These are phyloP conservation scores for Capsicum chinense DNA, from an alignment of 257 asterid genomes.

Conservation along the genomic window DNA sequence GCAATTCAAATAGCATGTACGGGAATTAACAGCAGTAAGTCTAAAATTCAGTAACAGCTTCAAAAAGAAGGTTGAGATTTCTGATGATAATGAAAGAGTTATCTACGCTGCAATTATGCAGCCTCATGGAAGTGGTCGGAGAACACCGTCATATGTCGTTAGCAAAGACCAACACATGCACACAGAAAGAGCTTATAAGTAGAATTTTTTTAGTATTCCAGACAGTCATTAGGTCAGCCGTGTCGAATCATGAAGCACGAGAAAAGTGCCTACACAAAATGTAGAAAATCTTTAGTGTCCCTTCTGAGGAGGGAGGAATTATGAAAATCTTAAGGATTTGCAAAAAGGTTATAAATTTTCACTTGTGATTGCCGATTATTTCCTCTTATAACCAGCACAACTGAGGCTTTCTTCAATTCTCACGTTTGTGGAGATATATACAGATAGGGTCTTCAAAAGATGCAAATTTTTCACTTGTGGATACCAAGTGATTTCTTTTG, in stretches of 20 bases:
- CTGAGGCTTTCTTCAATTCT: conserved; percentile 13
- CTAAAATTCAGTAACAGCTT: conserved; percentile 18
- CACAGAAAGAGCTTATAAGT: not conserved
- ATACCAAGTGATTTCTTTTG: not conserved
- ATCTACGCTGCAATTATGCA: conserved; percentile 20
- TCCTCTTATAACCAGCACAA: conserved; percentile 19
- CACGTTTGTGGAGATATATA: not conserved
- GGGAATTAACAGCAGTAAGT: not conserved
- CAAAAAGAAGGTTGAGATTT: conserved; percentile 22
- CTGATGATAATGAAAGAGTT: conserved; percentile 11
- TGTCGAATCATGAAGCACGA: conserved; percentile 19
- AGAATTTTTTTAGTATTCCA: not conserved
- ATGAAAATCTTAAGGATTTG: not conserved
- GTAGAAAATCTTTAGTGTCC: not conserved
- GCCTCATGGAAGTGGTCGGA: conserved; percentile 21
- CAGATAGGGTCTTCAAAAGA: not conserved
- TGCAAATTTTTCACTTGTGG: not conserved
- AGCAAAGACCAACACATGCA: conserved; percentile 8
- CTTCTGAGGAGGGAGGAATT: not conserved
- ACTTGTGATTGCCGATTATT: not conserved
- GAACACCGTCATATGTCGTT: not conserved
- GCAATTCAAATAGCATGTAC: not conserved
- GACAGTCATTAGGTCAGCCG: not conserved
- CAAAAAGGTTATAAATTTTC: not conserved
- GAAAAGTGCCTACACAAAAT: conserved; percentile 8